Evolutionary conservation across 306 rosid genomes (phyloP).

Genomic region (Malus fusca): DNA sequence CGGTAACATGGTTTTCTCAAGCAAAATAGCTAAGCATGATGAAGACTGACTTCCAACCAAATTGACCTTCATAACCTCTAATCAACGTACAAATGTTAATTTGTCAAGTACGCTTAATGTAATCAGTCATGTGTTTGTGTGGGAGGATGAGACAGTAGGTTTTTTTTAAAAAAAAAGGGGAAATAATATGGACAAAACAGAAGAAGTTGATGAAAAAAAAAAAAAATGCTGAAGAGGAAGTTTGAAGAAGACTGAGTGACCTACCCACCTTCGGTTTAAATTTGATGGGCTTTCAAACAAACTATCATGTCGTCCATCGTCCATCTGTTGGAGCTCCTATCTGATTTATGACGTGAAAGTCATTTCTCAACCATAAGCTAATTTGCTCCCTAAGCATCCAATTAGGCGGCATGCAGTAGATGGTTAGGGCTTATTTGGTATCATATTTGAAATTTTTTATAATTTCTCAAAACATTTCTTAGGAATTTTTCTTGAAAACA

Average conservation of each 20-base stretch:
- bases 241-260: constrained; percentile 11
- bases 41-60: constrained; percentile 22
- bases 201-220: not conserved
- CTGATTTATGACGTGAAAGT: constrained; percentile 49
- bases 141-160: not conserved
- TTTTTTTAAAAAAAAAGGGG: not conserved
- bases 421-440: no score
- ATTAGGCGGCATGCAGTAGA: not conserved
- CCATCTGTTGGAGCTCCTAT: constrained; percentile 26
- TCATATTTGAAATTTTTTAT: no score
- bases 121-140: no score
- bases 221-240: not conserved
- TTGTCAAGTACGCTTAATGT: not conserved
- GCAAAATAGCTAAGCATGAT: not conserved
- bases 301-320: constrained; percentile 22
- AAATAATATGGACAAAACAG: not conserved
- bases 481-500: no score
- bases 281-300: constrained; percentile 41
- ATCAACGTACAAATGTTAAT: not conserved
- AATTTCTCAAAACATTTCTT: no score
- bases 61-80: not conserved
- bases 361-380: constrained; percentile 54
- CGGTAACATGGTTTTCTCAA: not conserved
- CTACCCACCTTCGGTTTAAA: constrained; percentile 45
- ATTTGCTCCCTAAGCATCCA: constrained; percentile 38